These are phyloP conservation scores for Pseudofabraea citricarpa DNA, from an alignment of 2,329 filamentous ascomycete genomes.

Conservation along the genomic window DNA sequence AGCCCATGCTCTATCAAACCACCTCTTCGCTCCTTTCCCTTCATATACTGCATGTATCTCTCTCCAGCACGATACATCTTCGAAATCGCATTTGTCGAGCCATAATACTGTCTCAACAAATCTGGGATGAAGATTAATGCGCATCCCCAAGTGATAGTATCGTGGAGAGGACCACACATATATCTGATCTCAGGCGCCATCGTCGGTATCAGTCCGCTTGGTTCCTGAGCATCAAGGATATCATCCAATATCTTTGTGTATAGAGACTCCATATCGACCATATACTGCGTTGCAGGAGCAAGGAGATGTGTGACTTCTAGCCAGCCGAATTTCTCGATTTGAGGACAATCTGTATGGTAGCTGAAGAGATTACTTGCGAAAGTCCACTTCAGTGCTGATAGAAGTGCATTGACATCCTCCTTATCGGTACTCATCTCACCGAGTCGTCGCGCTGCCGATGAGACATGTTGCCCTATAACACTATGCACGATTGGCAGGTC, in stretches of 20 bases:
- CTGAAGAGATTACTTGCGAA: conserved; percentile 38
- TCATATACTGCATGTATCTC: conserved; percentile 37
- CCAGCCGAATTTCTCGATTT: conserved; percentile 45
- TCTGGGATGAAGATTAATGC: conserved; percentile 33
- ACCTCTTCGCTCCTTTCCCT: conserved; percentile 32
- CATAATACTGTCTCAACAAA: conserved; percentile 35
- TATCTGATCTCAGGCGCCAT: conserved; percentile 43
- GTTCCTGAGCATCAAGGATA: conserved; percentile 40
- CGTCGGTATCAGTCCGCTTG: conserved; percentile 38
- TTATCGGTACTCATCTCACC: conserved; percentile 31
- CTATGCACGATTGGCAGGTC: conserved; percentile 31
- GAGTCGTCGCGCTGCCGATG: conserved; percentile 31
- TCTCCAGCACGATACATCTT: conserved; percentile 33
- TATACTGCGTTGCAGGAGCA: conserved; percentile 39
- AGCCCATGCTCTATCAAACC: conserved; percentile 38
- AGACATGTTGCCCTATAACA: conserved; percentile 32
- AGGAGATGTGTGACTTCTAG: conserved; percentile 42
- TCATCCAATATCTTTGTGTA: conserved; percentile 43
- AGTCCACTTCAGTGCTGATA: conserved; percentile 40
- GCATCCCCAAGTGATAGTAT: conserved; percentile 40
- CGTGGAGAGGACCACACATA: conserved; percentile 43
- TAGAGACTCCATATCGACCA: conserved; percentile 40
- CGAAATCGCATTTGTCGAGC: conserved; percentile 30
- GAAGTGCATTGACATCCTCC: conserved; percentile 33
- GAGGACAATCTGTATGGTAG: conserved; percentile 43